Base-by-base conservation (phyloP, 768 basidiomycete genomes). In the Termitomyces sp. region DNA sequence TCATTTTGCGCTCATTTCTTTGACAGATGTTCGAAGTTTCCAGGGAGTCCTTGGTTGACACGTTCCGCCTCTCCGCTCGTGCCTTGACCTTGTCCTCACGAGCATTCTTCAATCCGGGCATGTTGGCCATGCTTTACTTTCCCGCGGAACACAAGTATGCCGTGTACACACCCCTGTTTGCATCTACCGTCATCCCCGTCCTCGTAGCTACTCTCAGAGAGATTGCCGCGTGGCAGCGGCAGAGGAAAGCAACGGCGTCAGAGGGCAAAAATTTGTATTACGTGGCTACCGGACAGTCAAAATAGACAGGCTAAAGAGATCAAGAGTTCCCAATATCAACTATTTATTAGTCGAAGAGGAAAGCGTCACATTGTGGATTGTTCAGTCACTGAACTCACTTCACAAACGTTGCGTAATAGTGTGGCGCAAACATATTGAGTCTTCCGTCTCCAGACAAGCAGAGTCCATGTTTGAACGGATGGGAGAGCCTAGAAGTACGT, bases 131-230 rank as follows among this genome's bases (percentile, higher is more conserved):
- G 67, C 78, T 99, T 21, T 99, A 99, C 71, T 98, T 98, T 72
- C 97, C 97, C 21, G 87, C 93, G 19, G 97, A 98, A 67, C 97
- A 98, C 75, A 98, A 91, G 67, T 95, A 94, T 68, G 95, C 95
- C 2, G 93, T 99, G 9, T 98, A 98, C 69, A 88, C 92, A 0
- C 96, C 97, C 0, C 72, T 99, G 34, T 98, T 99, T 68, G 96
- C 92, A 2, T 94, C 93, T 47, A 81, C 94, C 7, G 78, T 90
- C 3, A 87, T 95, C 28, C 94, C 95, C 5, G 69, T 98, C 52
- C 57, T 94, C 10, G 85, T 90, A 3, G 84, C 90, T 1, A 76
- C 88, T 11, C 60, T 91, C 23, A 80, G 84, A 66, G 94, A 96
- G 69, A 51, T 89, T n/a, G 65, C 76, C 40, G 81, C 79, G 0